These are phyloP conservation scores for Ganoderma sinense DNA, from an alignment of 1,284 basidiomycete species.

Conservation along the genomic window DNA sequence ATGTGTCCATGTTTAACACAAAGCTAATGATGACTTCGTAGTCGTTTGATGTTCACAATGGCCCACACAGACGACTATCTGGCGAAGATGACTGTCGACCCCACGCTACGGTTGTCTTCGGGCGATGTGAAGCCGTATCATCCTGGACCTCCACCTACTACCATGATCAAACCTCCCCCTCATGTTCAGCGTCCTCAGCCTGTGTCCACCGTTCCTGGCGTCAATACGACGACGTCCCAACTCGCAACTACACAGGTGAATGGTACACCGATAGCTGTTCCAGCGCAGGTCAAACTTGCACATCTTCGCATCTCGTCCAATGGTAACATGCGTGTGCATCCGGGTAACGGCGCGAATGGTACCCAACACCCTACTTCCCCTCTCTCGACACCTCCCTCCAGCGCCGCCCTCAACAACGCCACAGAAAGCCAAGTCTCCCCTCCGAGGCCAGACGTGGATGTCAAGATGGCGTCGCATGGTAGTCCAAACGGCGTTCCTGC, in stretches of 20 bases:
- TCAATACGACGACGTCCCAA: conserved; percentile 19
- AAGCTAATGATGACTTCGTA: conserved; percentile 32
- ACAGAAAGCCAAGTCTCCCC: conserved; percentile 30
- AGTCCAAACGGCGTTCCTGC: conserved; percentile 25
- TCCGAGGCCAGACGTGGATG: conserved; percentile 31
- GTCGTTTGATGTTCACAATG: conserved; percentile 67
- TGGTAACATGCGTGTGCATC: conserved; percentile 55
- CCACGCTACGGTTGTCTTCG: conserved; percentile 49
- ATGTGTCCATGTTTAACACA: not conserved
- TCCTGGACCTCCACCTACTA: conserved; percentile 9
- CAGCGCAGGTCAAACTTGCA: conserved; percentile 61
- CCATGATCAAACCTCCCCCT: conserved; percentile 16
- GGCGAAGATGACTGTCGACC: conserved; percentile 51
- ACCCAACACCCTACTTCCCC: conserved; percentile 37
- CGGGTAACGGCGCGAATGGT: conserved; percentile 28
- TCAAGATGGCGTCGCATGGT: conserved; percentile 26
- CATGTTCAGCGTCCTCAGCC: conserved; percentile 20
- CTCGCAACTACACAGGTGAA: conserved; percentile 44
- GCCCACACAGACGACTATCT: conserved; percentile 59
- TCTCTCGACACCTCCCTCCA: conserved; percentile 47
- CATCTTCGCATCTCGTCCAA: conserved; percentile 66
- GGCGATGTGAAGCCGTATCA: conserved; percentile 40
- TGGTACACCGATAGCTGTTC: conserved; percentile 44
- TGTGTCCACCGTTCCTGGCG: conserved; percentile 21
- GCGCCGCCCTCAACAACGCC: conserved; percentile 28